Evolutionary conservation across 495 filamentous ascomycete species (phyloP).

Genomic region (Podospora pseudocomata): DNA sequence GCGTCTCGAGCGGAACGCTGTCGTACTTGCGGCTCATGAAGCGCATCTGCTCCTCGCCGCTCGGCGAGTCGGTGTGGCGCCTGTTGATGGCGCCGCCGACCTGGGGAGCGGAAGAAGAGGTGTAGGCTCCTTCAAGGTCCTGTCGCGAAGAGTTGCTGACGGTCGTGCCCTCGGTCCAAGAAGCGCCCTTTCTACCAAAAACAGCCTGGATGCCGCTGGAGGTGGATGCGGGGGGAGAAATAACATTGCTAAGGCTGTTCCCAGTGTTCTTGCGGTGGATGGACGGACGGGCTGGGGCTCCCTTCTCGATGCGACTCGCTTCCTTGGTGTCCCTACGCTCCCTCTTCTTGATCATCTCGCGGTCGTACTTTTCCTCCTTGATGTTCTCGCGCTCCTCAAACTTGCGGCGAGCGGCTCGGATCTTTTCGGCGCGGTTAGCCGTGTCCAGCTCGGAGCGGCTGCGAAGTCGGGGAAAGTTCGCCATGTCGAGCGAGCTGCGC

Average conservation of each 20-base stretch:
- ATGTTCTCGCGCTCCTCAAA: conserved; percentile 52
- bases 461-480: conserved; percentile 48
- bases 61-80: conserved; percentile 12
- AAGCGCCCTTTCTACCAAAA: neutral
- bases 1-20: conserved; percentile 32
- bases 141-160: conserved; percentile 14
- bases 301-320: conserved; percentile 41
- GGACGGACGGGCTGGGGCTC: conserved; percentile 32
- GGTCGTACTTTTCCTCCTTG: conserved; percentile 55
- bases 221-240: neutral
- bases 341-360: conserved; percentile 51
- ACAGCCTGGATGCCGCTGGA: neutral
- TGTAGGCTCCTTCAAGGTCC: conserved; percentile 7
- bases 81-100: conserved; percentile 12
- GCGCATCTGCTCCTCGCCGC: conserved; percentile 21
- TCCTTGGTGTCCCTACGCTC: conserved; percentile 48
- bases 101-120: conserved; percentile 8
- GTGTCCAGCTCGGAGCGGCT: conserved; percentile 50
- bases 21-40: conserved; percentile 46
- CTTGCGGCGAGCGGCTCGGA: conserved; percentile 50
- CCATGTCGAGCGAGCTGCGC: conserved; percentile 48
- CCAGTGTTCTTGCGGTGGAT: conserved; percentile 39
- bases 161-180: neutral
- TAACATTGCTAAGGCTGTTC: conserved; percentile 26
- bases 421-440: conserved; percentile 41